Evolutionary conservation across 176 grass and related monocot species (phyloP), one percentile per base, ranked within the genome.

Genomic region (Triticum timopheevii): DNA sequence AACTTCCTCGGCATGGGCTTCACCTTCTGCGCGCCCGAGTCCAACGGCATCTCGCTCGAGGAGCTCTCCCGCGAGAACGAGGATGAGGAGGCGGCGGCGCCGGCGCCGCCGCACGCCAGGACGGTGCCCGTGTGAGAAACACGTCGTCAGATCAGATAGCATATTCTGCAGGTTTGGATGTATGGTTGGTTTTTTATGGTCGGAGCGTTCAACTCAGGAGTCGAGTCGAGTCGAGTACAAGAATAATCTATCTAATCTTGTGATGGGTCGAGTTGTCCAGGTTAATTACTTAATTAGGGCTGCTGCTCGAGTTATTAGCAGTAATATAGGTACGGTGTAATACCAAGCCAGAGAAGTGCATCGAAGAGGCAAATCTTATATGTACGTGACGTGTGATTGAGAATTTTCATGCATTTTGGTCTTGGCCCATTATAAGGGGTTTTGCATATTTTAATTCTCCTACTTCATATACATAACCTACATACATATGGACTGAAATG

Each of bases 41-140:
- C 93, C 1, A 94, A 80, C 54, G 90, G 93, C 8, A 80, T 75
- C 56, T 94, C 93, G 12, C 71, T 94, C 24, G 93, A 94, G 81
- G 93, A 92, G 72, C 80, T 89, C 13, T 92, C 84, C 6, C 78
- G 93, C 52, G 90, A 94, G 65, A 83, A 85, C 31, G 89, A 80
- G 11, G 92, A 92, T 22, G 44, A 12, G 12, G 56, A 58, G 6
- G 2, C 17, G 52, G 87, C 28, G 3, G 30, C 54, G 65, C 16
- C 15, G 13, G 16, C 65, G 65, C 15, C 31, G 31, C 31, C 31
- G 31, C 2, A 85, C 25, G 27, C 38, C n/a, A 82, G 85, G 69
- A 91, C 89, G 1, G 80, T 88, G 40, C 89, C 86, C 30, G 76
- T 78, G 10, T 78, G 56, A 69, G 66, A 20, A 2, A 4, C 7